These are phyloP conservation scores for Domatiomyces globalis DNA, from an alignment of 2,329 filamentous ascomycete genomes.

Conservation along the genomic window DNA sequence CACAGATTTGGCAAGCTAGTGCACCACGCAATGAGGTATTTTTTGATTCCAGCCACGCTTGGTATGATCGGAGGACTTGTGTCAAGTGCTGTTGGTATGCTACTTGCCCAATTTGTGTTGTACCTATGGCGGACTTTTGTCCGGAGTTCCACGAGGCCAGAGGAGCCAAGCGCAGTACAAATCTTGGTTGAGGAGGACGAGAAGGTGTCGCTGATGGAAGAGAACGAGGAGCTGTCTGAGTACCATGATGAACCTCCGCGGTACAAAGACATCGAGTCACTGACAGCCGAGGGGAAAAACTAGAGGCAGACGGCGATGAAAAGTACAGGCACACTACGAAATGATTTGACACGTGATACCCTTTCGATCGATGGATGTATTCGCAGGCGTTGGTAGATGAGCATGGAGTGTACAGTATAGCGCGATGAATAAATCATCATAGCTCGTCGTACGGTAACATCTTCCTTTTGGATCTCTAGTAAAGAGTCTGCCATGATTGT, in stretches of 20 bases:
- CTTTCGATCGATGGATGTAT: not conserved
- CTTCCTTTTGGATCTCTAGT: too few relatives aligned
- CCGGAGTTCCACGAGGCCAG: constrained; percentile 16
- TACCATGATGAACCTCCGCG: constrained; percentile 27
- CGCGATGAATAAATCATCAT: too few relatives aligned
- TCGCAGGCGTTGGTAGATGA: not conserved
- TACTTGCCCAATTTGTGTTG: constrained; percentile 33
- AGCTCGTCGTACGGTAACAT: too few relatives aligned
- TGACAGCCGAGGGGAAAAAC: constrained; percentile 20
- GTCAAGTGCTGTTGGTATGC: constrained; percentile 33
- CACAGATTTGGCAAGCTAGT: constrained; percentile 23
- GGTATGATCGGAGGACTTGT: constrained; percentile 33
- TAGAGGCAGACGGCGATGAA: constrained; percentile 8
- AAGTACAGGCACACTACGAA: not conserved
- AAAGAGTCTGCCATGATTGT: too few relatives aligned
- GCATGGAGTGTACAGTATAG: not conserved
- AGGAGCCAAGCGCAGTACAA: constrained; percentile 23
- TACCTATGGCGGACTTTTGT: constrained; percentile 30
- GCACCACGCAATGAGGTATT: constrained; percentile 30
- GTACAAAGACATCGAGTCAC: constrained; percentile 19
- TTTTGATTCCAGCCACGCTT: constrained; percentile 31
- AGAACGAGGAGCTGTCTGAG: constrained; percentile 18
- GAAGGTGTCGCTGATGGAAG: constrained; percentile 28
- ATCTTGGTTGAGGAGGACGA: constrained; percentile 20
- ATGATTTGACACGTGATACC: not conserved